Evolutionary conservation across 805 yeast species (phyloP).

Genomic region (Ogataea pilisensis): DNA sequence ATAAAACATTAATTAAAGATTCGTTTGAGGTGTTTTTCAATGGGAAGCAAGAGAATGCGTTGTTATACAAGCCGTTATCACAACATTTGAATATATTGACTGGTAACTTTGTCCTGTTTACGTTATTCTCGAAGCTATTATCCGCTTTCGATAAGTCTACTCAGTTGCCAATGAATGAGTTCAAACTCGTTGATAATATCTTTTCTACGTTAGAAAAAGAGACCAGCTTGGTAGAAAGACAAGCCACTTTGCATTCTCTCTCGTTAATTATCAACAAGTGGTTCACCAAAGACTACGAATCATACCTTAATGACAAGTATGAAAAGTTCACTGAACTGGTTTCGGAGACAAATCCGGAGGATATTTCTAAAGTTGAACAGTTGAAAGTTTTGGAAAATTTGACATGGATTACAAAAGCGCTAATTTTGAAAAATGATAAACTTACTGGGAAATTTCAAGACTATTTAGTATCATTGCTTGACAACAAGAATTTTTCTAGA

Average conservation of each 20-base stretch:
- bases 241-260: constrained; percentile 54
- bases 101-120: constrained; percentile 32
- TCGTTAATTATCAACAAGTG: constrained; percentile 58
- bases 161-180: constrained; percentile 19
- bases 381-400: constrained; percentile 44
- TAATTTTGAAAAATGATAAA: constrained; percentile 53
- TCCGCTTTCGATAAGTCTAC: constrained; percentile 48
- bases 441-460: constrained; percentile 32
- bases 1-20: constrained; percentile 42
- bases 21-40: constrained; percentile 35
- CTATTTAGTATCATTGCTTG: constrained; percentile 34
- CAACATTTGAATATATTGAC: constrained; percentile 19
- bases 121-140: constrained; percentile 42
- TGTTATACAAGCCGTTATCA: constrained; percentile 18
- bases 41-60: constrained; percentile 10
- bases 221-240: constrained; percentile 33
- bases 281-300: constrained; percentile 20
- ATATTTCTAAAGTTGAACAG: constrained; percentile 9
- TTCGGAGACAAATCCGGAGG: not conserved
- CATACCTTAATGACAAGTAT: constrained; percentile 13
- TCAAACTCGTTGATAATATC: constrained; percentile 15
- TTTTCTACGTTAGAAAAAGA: constrained; percentile 15
- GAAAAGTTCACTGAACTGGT: constrained; percentile 1
- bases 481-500: constrained; percentile 29
- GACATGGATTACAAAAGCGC: constrained; percentile 72